phyloP scores from a whole-genome alignment of 2,329 filamentous ascomycete species.

The Botrytis aclada region DNA sequence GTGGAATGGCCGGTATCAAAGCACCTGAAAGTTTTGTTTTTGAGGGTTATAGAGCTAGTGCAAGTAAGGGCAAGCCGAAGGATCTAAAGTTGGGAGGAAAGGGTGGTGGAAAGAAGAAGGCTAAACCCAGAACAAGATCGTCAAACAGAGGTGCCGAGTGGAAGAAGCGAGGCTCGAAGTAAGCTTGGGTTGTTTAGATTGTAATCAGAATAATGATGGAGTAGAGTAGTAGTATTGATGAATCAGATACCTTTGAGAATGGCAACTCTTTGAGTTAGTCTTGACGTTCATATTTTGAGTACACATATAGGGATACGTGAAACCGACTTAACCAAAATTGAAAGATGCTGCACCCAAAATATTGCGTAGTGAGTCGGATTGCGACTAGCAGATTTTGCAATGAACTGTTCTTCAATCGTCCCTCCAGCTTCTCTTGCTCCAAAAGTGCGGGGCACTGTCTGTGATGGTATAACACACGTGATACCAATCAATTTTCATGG shows the following conservation, averaged over 20 bases:
- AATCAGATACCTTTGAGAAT: background rate
- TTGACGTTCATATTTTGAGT: background rate
- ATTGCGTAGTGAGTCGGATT: background rate
- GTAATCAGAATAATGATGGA: slow-evolving; percentile 4
- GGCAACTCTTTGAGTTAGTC: background rate
- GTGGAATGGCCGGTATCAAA: slow-evolving; percentile 37
- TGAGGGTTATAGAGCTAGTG: slow-evolving; percentile 72
- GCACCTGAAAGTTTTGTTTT: slow-evolving; percentile 74
- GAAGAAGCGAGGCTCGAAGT: slow-evolving; percentile 41
- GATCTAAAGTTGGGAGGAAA: slow-evolving; percentile 58
- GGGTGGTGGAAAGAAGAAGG: slow-evolving; percentile 51
- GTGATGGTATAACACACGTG: background rate
- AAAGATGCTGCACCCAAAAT: background rate
- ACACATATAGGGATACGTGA: background rate
- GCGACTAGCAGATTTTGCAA: background rate
- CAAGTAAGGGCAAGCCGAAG: slow-evolving; percentile 61
- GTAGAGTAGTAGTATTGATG: background rate
- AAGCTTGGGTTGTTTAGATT: slow-evolving; percentile 23
- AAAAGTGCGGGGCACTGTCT: slow-evolving; percentile 9
- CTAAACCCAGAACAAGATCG: slow-evolving; percentile 41
- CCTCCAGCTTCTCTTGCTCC: background rate
- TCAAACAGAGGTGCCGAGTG: slow-evolving; percentile 38
- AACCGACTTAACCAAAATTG: background rate
- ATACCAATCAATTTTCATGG: slow-evolving; percentile 10
- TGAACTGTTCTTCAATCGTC: background rate